Base-by-base conservation (phyloP, 768 basidiomycete species). In the Boletales sp. region DNA sequence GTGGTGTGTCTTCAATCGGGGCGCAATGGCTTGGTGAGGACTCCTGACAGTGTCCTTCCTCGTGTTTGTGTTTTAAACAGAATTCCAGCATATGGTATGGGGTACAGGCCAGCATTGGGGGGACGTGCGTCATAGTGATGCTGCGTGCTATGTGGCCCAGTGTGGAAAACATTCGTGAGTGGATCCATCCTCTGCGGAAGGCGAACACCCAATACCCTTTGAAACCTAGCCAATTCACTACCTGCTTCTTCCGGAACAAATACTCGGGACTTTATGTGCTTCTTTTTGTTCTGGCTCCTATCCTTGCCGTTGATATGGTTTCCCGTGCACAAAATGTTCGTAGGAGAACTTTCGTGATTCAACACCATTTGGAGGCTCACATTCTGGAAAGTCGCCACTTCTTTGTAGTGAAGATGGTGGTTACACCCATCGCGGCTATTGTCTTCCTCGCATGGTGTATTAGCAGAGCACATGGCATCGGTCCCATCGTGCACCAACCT, bases 261-360 rank as follows among this genome's bases (percentile, higher is more conserved):
- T 48, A 84, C 85, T n/a, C 77, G 79, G 46, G 82, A 87, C 69
- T 87, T 85, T 57, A 70, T 89, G 72, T 82, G 81, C 56, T 93
- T 93, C 79, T 85, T 93, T 75, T 73, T 93, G 50, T 94, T 91
- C 74, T 92, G 87, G 84, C 69, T 90, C 24, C 75, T 89, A 35
- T 86, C 83, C 30, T 77, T 91, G 29, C 87, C 87, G 9, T 82
- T 84, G 15, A 84, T 90, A 57, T 90, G 85, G 85, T 84, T 89
- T 56, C 88, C 87, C 11, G 82, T 90, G 42, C 87, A 92, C 72
- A 78, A 85, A 60, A 85, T 89, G 84, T 86, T 65, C 50, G 80
- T 69, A 47, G 40, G 50, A 51, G 52, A 54, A 46, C 31, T 42
- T 54, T 47, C 40, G 50, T 35, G 12, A 18, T 32, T 32, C 38